Conservation (phyloP, 495 filamentous ascomycete genomes). For the Penicillium herquei region DNA sequence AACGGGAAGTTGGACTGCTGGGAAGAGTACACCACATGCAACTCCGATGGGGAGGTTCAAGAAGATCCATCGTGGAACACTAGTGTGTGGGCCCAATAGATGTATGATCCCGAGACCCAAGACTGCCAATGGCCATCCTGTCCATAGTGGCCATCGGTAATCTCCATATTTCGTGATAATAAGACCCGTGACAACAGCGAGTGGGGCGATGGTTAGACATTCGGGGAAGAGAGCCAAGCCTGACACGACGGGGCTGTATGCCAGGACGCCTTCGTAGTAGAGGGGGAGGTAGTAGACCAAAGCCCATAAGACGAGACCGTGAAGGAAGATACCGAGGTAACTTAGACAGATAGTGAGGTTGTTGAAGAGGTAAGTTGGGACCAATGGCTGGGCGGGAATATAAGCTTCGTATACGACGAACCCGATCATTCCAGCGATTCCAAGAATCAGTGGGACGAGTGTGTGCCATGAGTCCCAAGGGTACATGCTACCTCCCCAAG, state of each 20-base stretch:
- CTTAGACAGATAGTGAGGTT: background rate
- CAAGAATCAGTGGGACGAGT: constrained; percentile 48
- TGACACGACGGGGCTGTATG: background rate
- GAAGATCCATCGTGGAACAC: constrained; percentile 48
- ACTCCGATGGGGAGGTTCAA: constrained; percentile 39
- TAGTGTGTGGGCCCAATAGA: constrained; percentile 42
- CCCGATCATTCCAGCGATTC: constrained; percentile 23
- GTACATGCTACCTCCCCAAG: constrained; percentile 56
- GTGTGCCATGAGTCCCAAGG: constrained; percentile 47
- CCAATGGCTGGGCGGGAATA: constrained; percentile 37
- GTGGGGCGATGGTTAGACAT: constrained; percentile 12
- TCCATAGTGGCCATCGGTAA: constrained; percentile 55
- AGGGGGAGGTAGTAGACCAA: constrained; percentile 6
- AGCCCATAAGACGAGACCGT: constrained; percentile 8
- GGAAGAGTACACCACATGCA: constrained; percentile 55
- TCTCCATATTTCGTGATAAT: constrained; percentile 44
- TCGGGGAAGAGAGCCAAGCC: constrained; percentile 28
- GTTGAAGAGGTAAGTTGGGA: background rate
- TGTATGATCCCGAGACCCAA: constrained; percentile 48
- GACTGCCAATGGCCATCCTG: constrained; percentile 50
- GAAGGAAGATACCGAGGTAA: constrained; percentile 2
- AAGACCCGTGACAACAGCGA: constrained; percentile 32
- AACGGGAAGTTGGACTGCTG: constrained; percentile 50
- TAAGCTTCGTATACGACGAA: constrained; percentile 40
- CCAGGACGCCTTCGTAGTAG: background rate